These are phyloP conservation scores for Phyllosticta ampelicida DNA, from an alignment of 2,329 filamentous ascomycete genomes.

Conservation along the genomic window DNA sequence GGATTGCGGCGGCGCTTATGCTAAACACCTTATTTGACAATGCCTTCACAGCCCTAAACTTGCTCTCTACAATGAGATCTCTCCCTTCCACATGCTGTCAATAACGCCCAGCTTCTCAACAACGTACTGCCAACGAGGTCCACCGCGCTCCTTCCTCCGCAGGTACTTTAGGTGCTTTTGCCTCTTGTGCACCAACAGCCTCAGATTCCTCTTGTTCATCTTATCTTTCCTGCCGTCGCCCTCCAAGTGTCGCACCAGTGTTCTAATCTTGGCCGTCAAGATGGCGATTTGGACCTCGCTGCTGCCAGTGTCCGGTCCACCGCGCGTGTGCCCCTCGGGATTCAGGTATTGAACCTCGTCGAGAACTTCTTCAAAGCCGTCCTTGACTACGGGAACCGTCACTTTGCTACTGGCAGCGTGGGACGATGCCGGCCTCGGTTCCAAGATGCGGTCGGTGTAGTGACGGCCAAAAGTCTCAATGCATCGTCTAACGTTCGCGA, in stretches of 20 bases:
- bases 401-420: constrained; percentile 12
- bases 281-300: constrained; percentile 98
- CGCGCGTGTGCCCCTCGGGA: constrained; percentile 44
- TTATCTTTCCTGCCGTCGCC: constrained; percentile 72
- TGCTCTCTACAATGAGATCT: constrained; percentile 58
- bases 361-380: neutral
- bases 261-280: constrained; percentile 84
- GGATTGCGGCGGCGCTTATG: neutral
- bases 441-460: constrained; percentile 64
- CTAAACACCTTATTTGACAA: neutral
- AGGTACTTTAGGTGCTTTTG: constrained; percentile 85
- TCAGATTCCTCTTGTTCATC: constrained; percentile 84
- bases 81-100: constrained; percentile 79
- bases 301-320: constrained; percentile 87
- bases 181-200: constrained; percentile 73
- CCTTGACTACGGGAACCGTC: constrained; percentile 12
- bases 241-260: constrained; percentile 61
- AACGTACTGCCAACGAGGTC: constrained; percentile 79
- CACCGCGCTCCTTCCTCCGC: constrained; percentile 79
- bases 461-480: constrained; percentile 85
- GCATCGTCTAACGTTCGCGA: constrained; percentile 75
- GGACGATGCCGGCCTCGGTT: constrained; percentile 44
- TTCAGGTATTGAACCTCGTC: constrained; percentile 27
- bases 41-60: neutral
- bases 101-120: constrained; percentile 75